These are phyloP conservation scores for Quercus phellos DNA, from an alignment of 331 rosid species.

Conservation along the genomic window DNA sequence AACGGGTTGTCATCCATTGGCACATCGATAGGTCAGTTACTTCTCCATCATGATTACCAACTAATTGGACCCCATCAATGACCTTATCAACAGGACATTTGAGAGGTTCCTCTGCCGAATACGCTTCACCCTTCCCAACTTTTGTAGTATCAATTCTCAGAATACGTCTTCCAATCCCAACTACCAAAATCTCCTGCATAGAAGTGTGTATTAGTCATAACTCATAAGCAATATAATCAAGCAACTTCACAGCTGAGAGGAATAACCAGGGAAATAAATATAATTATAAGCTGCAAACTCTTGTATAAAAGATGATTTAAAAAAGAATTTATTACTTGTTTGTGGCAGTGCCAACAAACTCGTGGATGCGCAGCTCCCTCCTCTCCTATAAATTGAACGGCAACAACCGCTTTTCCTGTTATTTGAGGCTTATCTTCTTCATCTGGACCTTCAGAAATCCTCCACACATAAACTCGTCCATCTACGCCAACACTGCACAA, in stretches of 20 bases:
- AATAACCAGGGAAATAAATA: background rate
- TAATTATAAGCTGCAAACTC: background rate
- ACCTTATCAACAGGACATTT: conserved; percentile 77
- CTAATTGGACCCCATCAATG: conserved; percentile 88
- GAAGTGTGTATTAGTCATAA: conserved; percentile 16
- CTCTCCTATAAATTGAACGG: conserved; percentile 72
- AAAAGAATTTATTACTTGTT: conserved; percentile 55
- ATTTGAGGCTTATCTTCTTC: conserved; percentile 92
- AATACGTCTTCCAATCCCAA: conserved; percentile 81
- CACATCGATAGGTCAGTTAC: conserved; percentile 97
- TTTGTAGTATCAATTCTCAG: conserved; percentile 87
- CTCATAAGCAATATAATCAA: background rate
- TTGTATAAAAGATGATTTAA: background rate
- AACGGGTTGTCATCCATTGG: conserved; percentile 97
- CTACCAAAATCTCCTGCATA: conserved; percentile 86
- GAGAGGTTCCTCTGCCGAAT: conserved; percentile 69
- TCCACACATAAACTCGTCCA: conserved; percentile 92
- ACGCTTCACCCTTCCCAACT: conserved; percentile 70
- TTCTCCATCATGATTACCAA: conserved; percentile 89
- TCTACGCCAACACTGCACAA: conserved; percentile 82
- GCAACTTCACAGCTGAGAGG: background rate
- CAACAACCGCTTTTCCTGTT: conserved; percentile 70
- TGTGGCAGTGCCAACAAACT: conserved; percentile 98
- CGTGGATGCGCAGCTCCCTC: conserved; percentile 83
- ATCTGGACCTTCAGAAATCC: conserved; percentile 92